Evolutionary conservation across 805 yeast genomes (phyloP), one percentile per base, ranked within the genome.

Genomic region (Lipomyces orientalis): DNA sequence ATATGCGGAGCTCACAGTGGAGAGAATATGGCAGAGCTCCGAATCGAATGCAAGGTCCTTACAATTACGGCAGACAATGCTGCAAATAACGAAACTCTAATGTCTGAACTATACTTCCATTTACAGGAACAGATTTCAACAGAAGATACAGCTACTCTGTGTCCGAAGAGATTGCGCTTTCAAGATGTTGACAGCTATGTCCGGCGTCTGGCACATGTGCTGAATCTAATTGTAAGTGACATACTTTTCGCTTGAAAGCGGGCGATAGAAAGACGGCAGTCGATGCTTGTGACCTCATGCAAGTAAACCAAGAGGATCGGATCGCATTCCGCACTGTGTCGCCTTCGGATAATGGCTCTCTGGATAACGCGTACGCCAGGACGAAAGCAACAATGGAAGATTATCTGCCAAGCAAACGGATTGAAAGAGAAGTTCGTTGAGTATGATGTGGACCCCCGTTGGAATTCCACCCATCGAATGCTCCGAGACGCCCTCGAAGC

Each of bases 41-140:
- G n/a, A n/a, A n/a, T n/a, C n/a, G n/a, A n/a, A n/a, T n/a, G n/a
- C n/a, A n/a, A n/a, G n/a, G n/a, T n/a, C n/a, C n/a, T n/a, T n/a
- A n/a, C n/a, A n/a, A n/a, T n/a, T 35, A 57, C 58, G 43, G 60
- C 43, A n/a, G 60, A 57, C 19, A 57, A 57, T 19, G 51, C 60
- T 16, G 19, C 51, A n/a, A 57, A 57, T 39, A 57, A 34, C 19
- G 49, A 58, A 37, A n/a, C 60, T 7, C 25, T 58, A 22, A 19
- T 58, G 51, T 58, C 60, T 34, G 60, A 58, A 43, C 51, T 58
- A 25, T 34, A 58, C 19, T 7, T 58, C 33, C 29, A 25, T 16
- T 46, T 57, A 25, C 33, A 29, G 58, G 58, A 54, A 1, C 34
- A 54, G 34, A 12, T 9, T n/a, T 31, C 39, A 55, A 6, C 58